A percentile compares a stretch with the other conserved stretches of the same genome.
These are phyloP conservation scores for Tephrocybe sp. DNA, from an alignment of 768 basidiomycete species.

Conservation along the genomic window DNA sequence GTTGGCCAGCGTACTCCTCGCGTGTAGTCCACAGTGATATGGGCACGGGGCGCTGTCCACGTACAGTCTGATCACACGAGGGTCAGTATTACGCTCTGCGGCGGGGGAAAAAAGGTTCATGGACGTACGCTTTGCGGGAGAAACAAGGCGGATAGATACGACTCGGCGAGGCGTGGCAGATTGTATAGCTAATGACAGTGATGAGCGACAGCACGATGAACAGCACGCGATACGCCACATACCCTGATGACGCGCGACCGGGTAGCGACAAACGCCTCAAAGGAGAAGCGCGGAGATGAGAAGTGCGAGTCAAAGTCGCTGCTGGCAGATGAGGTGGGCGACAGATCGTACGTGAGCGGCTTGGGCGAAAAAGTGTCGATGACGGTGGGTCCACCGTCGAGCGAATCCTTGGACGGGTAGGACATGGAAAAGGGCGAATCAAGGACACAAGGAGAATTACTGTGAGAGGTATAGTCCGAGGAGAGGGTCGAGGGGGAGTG, in stretches of 20 bases:
- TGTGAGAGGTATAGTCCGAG: constrained; percentile 4
- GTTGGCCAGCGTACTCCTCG: constrained; percentile 28
- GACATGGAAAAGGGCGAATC: constrained; percentile 16
- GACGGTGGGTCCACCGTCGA: constrained; percentile 15
- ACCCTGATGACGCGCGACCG: constrained; percentile 58
- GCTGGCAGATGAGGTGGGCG: constrained; percentile 35
- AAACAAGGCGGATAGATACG: constrained; percentile 39
- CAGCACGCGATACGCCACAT: constrained; percentile 24
- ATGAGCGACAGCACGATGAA: constrained; percentile 13
- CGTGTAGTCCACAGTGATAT: constrained; percentile 50
- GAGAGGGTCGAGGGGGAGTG: constrained; percentile 6
- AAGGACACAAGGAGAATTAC: constrained; percentile 10
- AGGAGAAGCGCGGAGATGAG: constrained; percentile 21
- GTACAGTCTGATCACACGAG: constrained; percentile 17
- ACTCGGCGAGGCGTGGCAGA: constrained; percentile 35
- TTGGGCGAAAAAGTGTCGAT: constrained; percentile 30
- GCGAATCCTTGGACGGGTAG: constrained; percentile 5
- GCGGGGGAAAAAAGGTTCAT: constrained; percentile 19
- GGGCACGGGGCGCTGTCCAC: constrained; percentile 32
- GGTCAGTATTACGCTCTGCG: constrained; percentile 20
- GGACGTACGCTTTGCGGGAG: constrained; percentile 34
- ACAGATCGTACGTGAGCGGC: constrained; percentile 23
- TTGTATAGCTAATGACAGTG: constrained; percentile 34
- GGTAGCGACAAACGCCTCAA: constrained; percentile 46
- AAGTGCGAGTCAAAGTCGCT: constrained; percentile 26